Evolutionary conservation across 495 filamentous ascomycete genomes (phyloP), one percentile per base, ranked within the genome.

Genomic region (Podospora anserina): DNA sequence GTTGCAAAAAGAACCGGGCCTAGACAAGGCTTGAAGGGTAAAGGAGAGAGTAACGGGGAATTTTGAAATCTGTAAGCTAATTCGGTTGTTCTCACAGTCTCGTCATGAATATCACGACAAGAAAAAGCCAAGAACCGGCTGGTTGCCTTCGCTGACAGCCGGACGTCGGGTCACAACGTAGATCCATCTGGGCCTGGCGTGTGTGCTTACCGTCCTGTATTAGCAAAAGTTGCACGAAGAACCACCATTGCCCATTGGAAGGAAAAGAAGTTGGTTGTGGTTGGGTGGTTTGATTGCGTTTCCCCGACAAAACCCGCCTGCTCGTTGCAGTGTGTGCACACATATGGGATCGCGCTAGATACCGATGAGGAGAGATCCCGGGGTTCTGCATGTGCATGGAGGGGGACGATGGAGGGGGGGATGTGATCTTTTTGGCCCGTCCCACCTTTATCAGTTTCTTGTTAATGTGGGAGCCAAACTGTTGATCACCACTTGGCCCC

Each of bases 131-230:
- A 49, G 39, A 63, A 49, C 18, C 61, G 61, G 61, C 61, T 44
- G 61, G 61, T 63, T 63, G 61, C 61, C 61, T 30, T 63, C 34
- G 26, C 61, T 63, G 61, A 63, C 61, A 63, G 61, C 61, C 2
- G 61, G 32, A 63, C 30, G 53, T 63, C 32, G 61, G 61, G 61
- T 63, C 32, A 63, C 61, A 63, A 20, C 32, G 32, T 32, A 53
- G 32, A 63, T 63, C 61, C 49, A 19, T 19, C 18, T 19, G 9
- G 61, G n/a, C 26, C 30, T 63, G 30, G 61, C 23, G 13, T 61
- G 59, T 28, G n/a, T 61, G 19, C 30, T 27, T 30, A 28, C 16
- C 30, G 6, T 61, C 30, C 7, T 61, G 23, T 61, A 28, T 7
- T 15, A 23, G 23, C 23, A 23, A n/a, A 28, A 28, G 59, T 61